Evolutionary conservation across 805 yeast genomes (phyloP).

Genomic region (Hanseniaspora clermontiae): DNA sequence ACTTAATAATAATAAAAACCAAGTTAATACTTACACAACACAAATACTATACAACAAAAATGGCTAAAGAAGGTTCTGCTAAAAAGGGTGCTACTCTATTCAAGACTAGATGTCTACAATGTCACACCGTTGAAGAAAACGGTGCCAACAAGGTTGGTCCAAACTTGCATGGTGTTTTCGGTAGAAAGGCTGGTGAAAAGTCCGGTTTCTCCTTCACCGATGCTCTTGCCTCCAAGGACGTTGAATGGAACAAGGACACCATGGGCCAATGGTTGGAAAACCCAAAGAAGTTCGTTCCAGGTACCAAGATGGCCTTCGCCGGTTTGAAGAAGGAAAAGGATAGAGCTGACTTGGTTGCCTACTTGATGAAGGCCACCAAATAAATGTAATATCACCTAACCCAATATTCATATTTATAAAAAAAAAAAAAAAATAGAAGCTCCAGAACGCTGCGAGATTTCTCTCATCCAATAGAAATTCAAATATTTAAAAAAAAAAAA

Average conservation of each 20-base stretch:
- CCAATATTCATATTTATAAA: background rate
- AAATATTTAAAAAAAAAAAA: background rate
- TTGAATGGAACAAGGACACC: slow-evolving; percentile 73
- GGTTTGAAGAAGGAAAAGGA: slow-evolving; percentile 99
- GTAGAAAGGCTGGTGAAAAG: slow-evolving; percentile 85
- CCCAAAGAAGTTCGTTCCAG: slow-evolving; percentile 99
- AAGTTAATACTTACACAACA: slow-evolving; percentile 2
- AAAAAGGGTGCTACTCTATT: slow-evolving; percentile 96
- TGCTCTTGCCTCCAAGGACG: slow-evolving; percentile 94
- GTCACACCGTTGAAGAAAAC: slow-evolving; percentile 93
- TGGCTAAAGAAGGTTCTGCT: slow-evolving; percentile 41
- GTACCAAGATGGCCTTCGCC: slow-evolving; percentile 99
- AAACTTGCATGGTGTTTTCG: slow-evolving; percentile 87
- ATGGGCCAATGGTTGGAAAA: slow-evolving; percentile 92
- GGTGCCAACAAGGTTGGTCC: slow-evolving; percentile 99
- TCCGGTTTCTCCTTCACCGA: slow-evolving; percentile 93
- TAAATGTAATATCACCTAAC: slow-evolving; percentile 21
- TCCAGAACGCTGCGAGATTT: too few species aligned
- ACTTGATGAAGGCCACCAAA: slow-evolving; percentile 49
- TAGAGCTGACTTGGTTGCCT: slow-evolving; percentile 91
- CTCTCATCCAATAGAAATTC: background rate
- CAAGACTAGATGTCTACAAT: slow-evolving; percentile 98
- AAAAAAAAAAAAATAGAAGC: background rate
- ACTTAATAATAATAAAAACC: background rate
- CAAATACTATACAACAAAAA: background rate